Percentiles rank a stretch among this genome's conserved stretches.
Evolutionary conservation across 805 yeast species (phyloP).

Genomic region (Metschnikowia orientalis): DNA sequence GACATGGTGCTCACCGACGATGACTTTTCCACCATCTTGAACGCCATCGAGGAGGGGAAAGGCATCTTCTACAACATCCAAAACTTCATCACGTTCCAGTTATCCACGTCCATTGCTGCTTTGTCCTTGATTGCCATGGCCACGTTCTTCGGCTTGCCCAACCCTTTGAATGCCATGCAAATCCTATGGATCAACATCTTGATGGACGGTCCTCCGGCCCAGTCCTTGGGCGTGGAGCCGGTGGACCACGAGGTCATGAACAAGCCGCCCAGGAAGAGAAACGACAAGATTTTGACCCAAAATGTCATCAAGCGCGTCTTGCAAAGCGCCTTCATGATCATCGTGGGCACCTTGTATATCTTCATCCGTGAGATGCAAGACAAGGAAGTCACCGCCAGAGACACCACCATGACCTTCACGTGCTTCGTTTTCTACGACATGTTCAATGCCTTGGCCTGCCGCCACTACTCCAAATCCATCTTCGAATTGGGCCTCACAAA

Average conservation of each 20-base stretch:
- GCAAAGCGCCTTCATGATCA: constrained; percentile 72
- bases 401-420: constrained; percentile 98
- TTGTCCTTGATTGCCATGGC: constrained; percentile 82
- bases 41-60: constrained; percentile 95
- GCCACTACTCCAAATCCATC: constrained; percentile 79
- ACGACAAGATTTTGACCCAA: constrained; percentile 75
- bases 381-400: constrained; percentile 80
- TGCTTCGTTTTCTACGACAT: constrained; percentile 94
- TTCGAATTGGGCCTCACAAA: constrained; percentile 79
- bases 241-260: constrained; percentile 95
- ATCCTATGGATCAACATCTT: constrained; percentile 94
- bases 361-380: constrained; percentile 85
- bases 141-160: constrained; percentile 82
- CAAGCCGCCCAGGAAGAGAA: constrained; percentile 90
- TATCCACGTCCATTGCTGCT: constrained; percentile 95
- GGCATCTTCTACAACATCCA: constrained; percentile 96
- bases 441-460: constrained; percentile 94
- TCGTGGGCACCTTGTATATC: constrained; percentile 81
- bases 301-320: constrained; percentile 67
- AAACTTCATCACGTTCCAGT: constrained; percentile 89
- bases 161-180: constrained; percentile 97
- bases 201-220: constrained; percentile 99
- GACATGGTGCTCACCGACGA: constrained; percentile 97
- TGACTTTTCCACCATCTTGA: constrained; percentile 88
- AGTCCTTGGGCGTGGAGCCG: constrained; percentile 94